Evolutionary conservation across 108 stramenopile genomes (phyloP), one percentile per base, ranked within the genome.

Genomic region (Nannochloropsis salina): DNA sequence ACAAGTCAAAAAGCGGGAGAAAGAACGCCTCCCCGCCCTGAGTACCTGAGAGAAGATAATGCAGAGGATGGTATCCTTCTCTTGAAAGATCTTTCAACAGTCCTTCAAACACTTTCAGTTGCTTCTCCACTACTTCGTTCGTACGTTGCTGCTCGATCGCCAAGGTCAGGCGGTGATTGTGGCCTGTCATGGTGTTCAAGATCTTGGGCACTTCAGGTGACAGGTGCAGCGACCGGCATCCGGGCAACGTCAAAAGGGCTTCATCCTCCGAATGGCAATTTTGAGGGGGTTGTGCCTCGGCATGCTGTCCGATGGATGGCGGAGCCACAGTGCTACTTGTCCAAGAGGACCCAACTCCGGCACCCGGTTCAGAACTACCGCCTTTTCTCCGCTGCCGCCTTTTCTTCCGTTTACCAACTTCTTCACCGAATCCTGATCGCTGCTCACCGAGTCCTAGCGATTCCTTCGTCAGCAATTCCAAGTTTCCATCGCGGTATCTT

Each of bases 221-320:
- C 8, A 74, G 61, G 61, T 74, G 61, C 61, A 74, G n/a, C 20
- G n/a, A 74, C 61, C 20, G 61, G 61, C 61, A 74, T n/a, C 61
- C 61, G n/a, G 61, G 61, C 61, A 74, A n/a, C 15, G 61, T 74
- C 61, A 74, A n/a, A 15, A 74, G n/a, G 20, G 61, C 61, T 4
- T 74, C 61, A n/a, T 74, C 61, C n/a, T 74, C 61, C 61, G 61
- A n/a, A 74, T 74, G 15, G 61, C 61, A n/a, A n/a, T 74, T 74
- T n/a, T 74, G 61, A n/a, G 61, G 2, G 61, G 61, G 61, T n/a
- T 15, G 61, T 15, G 61, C 20, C 61, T 74, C 61, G 61, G 61
- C n/a, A n/a, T 74, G 61, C n/a, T 74, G 61, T 74, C 61, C 61
- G 61, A 4, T 74, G 20, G 61, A 74, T n/a, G 61, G n/a, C 20